Base-by-base conservation (phyloP, 1,284 basidiomycete genomes). In the Blastosporella zonata region DNA sequence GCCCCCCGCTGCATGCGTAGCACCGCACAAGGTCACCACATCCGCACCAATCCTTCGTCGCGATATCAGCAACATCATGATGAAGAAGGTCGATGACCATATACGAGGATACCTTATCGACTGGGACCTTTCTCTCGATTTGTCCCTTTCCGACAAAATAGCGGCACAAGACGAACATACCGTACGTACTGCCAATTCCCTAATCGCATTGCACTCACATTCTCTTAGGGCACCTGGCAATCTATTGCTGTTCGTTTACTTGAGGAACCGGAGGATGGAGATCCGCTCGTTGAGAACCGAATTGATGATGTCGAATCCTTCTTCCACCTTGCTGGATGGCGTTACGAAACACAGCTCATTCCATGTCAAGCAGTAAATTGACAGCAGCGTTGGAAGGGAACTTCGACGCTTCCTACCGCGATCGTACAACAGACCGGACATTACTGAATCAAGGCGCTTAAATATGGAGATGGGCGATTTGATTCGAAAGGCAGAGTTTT, bases 31-130 rank as follows among this genome's bases (percentile, higher is more conserved):
- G 7, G 53, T 50, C 6, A 39, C 35, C 18, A 35, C 13, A 1
- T n/a, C 2, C 7, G 54, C 51, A 15, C 8, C 44, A 18, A 47
- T 45, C 10, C 41, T 53, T 33, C 50, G 53, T 31, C 47, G 43
- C 8, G 50, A 55, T 28, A 53, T 55, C 15, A 53, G 50, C n/a
- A 55, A 55, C 15, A 47, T 55, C 18, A 23, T 53, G 22, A 39
- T 43, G 2, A 8, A 27, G 18, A 21, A 23, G 10, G 33, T 29
- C 9, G 39, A 49, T 12, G 49, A 27, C 7, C 21, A 37, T 0
- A 4, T 33, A 18, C 25, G 15, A 27, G 54, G 54, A 10, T 37
- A 50, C 25, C 40, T 55, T n/a, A 48, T 53, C 34, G 54, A 55
- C 22, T 53, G 52, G 54, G 55, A 56, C 27, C 43, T 54, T 25